Conservation (phyloP, 257 asterid genomes). For the Gentiana dahurica region DNA sequence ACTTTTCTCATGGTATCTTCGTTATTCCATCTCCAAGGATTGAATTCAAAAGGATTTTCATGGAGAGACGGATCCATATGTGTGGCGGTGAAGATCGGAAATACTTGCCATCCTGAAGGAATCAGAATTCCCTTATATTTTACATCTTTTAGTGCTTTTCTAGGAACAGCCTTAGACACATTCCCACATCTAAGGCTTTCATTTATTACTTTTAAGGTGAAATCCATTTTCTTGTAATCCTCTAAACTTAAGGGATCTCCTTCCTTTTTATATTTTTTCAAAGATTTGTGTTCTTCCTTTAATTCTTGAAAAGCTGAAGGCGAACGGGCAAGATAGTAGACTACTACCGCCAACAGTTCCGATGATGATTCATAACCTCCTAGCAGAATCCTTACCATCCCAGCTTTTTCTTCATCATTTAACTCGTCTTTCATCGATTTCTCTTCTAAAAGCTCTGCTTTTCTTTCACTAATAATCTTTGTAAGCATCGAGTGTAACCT, state of each 20-base stretch:
- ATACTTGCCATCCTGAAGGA: no score
- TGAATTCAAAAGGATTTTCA: no score
- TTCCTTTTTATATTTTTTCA: conserved; percentile 33
- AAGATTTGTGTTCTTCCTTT: conserved; percentile 38
- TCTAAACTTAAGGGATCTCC: conserved; percentile 19
- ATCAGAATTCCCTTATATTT: no score
- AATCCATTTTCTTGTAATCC: conserved; percentile 46
- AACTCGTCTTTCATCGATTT: conserved; percentile 20
- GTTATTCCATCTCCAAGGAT: conserved; percentile 2
- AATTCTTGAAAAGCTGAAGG: no score
- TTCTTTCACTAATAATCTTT: conserved; percentile 21
- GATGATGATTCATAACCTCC: conserved; percentile 77
- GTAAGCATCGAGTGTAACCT: conserved; percentile 35
- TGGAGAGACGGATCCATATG: no score
- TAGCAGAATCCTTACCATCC: conserved; percentile 42
- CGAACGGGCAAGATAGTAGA: conserved; percentile 44
- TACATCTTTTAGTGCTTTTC: no score
- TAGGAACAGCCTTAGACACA: no score
- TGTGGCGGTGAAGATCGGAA: no score
- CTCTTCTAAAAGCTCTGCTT: conserved; percentile 28
- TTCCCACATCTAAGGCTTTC: no score
- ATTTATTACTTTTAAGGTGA: no score
- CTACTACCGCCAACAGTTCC: conserved; percentile 52
- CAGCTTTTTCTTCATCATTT: conserved; percentile 47
- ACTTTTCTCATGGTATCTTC: conserved; percentile 28